A percentile compares a stretch with the other conserved stretches of the same genome.
phyloP scores from a whole-genome alignment of 176 grass and related monocot species.

The Eragrostis curvula region DNA sequence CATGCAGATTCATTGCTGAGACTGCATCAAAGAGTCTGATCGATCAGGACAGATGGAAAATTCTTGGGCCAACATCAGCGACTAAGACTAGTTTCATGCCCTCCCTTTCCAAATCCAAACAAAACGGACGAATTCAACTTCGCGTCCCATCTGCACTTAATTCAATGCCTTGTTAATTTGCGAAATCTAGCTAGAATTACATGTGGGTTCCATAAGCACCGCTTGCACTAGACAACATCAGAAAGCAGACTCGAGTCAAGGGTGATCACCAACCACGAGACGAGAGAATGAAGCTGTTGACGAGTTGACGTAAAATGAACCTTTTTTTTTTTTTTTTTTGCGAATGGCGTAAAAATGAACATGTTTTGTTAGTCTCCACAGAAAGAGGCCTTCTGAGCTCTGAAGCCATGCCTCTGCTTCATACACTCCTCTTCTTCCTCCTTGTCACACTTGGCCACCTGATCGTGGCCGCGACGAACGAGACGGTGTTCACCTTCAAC shows the following conservation, averaged over 20 bases:
- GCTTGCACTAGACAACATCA: background rate
- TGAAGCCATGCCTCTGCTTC: slow-evolving; percentile 31
- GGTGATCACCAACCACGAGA: background rate
- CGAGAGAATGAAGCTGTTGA: background rate
- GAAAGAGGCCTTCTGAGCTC: background rate
- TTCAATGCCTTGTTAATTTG: background rate
- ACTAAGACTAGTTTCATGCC: background rate
- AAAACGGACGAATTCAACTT: background rate
- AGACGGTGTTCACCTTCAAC: slow-evolving; percentile 50
- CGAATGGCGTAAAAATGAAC: too few relatives aligned
- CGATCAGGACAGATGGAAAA: background rate
- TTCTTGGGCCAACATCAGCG: background rate
- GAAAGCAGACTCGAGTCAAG: background rate
- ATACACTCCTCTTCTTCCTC: slow-evolving; percentile 1
- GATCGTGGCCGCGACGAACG: slow-evolving; percentile 5
- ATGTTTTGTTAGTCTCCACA: background rate
- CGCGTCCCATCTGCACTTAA: background rate
- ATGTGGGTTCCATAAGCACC: background rate
- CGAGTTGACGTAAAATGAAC: background rate
- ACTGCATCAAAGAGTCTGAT: background rate
- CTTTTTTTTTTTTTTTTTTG: too few relatives aligned
- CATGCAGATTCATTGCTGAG: background rate
- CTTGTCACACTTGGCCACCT: slow-evolving; percentile 1
- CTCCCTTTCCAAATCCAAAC: background rate
- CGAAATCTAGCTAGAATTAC: background rate